phyloP scores from a whole-genome alignment of 176 grass and related monocot genomes.

The Avena eriantha region DNA sequence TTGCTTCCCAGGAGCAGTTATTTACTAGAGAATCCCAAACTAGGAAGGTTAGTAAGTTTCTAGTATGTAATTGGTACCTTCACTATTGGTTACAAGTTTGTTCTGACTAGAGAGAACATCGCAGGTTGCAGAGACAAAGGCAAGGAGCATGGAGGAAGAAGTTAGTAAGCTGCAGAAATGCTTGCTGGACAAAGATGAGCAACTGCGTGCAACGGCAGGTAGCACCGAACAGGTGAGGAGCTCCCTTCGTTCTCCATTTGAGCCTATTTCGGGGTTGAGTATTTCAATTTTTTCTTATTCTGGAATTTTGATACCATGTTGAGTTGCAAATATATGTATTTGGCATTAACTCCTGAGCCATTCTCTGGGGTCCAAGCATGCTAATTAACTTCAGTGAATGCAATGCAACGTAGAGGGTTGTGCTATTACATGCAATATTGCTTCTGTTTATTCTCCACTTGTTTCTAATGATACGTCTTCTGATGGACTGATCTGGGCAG shows the following conservation, averaged over 20 bases:
- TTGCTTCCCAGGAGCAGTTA: conserved; percentile 68
- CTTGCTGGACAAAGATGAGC: conserved; percentile 69
- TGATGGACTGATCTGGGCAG: neutral
- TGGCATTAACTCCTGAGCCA: neutral
- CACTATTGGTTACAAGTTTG: neutral
- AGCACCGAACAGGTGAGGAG: conserved; percentile 59
- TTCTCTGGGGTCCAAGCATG: neutral
- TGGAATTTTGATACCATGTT: neutral
- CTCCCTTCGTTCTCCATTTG: neutral
- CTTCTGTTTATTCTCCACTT: neutral
- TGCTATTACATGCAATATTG: neutral
- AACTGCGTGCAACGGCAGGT: conserved; percentile 43
- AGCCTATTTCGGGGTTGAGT: too few relatives aligned
- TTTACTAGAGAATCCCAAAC: conserved; percentile 61
- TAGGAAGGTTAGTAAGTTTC: conserved; percentile 55
- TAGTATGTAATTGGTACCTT: neutral
- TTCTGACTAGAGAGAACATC: neutral
- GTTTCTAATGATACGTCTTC: neutral
- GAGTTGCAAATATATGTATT: neutral
- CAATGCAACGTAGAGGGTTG: neutral
- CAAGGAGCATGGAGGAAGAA: conserved; percentile 79
- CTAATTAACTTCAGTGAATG: neutral
- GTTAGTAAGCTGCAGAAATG: conserved; percentile 72
- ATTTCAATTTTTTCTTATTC: neutral
- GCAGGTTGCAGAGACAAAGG: conserved; percentile 71